phyloP scores from a whole-genome alignment of 345 rosid genomes.

The Eutrema japonicum region DNA sequence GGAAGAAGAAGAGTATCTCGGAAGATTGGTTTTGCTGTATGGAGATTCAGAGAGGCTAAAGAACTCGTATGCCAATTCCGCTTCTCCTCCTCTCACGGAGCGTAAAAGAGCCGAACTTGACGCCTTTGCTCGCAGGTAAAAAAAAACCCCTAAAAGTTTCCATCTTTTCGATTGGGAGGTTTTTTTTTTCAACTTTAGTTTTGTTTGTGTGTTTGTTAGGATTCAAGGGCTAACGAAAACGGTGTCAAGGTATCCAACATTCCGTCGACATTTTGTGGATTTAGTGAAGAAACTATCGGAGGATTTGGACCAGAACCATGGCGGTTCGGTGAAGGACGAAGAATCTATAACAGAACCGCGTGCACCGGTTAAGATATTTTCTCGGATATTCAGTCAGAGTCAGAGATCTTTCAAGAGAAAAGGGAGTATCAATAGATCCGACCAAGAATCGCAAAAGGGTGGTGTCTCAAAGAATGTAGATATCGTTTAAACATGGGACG shows the following conservation, averaged over 20 bases:
- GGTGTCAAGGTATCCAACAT: slow-evolving; percentile 84
- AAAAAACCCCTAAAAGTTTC: not conserved
- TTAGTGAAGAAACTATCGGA: slow-evolving; percentile 64
- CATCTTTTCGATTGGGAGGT: not conserved
- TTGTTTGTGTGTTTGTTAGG: slow-evolving; percentile 44
- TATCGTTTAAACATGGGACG: slow-evolving; percentile 38
- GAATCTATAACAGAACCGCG: slow-evolving; percentile 43
- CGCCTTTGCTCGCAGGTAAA: slow-evolving; percentile 91
- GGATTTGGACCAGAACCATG: slow-evolving; percentile 57
- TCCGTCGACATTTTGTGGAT: slow-evolving; percentile 57
- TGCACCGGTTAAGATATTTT: slow-evolving; percentile 59
- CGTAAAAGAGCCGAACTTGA: slow-evolving; percentile 85
- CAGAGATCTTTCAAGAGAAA: slow-evolving; percentile 62
- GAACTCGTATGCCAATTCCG: slow-evolving; percentile 47
- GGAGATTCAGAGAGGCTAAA: slow-evolving; percentile 69
- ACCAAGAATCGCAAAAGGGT: slow-evolving; percentile 49
- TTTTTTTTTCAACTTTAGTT: not conserved
- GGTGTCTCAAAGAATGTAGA: slow-evolving; percentile 43
- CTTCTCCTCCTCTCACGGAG: slow-evolving; percentile 70
- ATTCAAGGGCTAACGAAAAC: slow-evolving; percentile 83
- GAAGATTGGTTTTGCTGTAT: slow-evolving; percentile 68
- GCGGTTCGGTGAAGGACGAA: slow-evolving; percentile 31
- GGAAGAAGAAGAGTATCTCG: slow-evolving; percentile 80
- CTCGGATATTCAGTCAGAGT: slow-evolving; percentile 61
- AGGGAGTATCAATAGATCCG: slow-evolving; percentile 52